Evolutionary conservation across 2,329 filamentous ascomycete species (phyloP).

Genomic region (Dothideomycetidae sp.): DNA sequence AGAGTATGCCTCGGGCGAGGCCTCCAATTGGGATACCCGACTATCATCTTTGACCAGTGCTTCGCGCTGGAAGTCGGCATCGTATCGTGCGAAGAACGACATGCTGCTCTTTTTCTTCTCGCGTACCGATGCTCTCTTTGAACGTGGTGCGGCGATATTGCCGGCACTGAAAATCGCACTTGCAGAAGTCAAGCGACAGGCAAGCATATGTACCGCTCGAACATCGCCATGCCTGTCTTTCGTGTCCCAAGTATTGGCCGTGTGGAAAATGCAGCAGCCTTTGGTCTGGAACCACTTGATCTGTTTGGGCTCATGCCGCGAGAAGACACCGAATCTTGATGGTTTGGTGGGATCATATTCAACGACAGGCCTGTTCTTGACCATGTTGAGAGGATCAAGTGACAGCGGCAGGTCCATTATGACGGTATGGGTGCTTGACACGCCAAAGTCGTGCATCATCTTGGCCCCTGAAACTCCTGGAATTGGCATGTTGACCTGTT

Average conservation of each 20-base stretch:
- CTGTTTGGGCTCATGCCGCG: constrained; percentile 41
- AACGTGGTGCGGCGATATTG: constrained; percentile 43
- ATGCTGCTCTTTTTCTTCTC: constrained; percentile 22
- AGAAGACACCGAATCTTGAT: constrained; percentile 55
- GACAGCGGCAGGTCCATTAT: constrained; percentile 57
- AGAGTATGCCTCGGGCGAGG: constrained; percentile 13
- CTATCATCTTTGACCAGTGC: constrained; percentile 18
- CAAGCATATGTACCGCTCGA: constrained; percentile 45
- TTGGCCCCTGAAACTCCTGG: constrained; percentile 49
- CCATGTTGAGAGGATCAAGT: constrained; percentile 47
- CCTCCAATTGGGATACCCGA: constrained; percentile 17
- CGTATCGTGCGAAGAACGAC: constrained; percentile 34
- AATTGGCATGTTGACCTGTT: constrained; percentile 40
- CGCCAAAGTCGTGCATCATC: constrained; percentile 67
- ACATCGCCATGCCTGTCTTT: constrained; percentile 24
- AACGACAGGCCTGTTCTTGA: constrained; percentile 42
- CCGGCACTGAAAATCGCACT: constrained; percentile 51
- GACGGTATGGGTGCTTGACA: constrained; percentile 46
- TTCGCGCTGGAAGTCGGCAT: constrained; percentile 19
- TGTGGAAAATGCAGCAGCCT: constrained; percentile 57
- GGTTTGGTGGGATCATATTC: constrained; percentile 43
- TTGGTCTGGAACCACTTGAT: constrained; percentile 55
- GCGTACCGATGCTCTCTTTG: constrained; percentile 16
- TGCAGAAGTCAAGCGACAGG: constrained; percentile 52
- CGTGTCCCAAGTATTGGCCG: constrained; percentile 54